These are phyloP conservation scores for Dalechampia spathulata DNA, from an alignment of 441 rosid genomes.

Conservation along the genomic window DNA sequence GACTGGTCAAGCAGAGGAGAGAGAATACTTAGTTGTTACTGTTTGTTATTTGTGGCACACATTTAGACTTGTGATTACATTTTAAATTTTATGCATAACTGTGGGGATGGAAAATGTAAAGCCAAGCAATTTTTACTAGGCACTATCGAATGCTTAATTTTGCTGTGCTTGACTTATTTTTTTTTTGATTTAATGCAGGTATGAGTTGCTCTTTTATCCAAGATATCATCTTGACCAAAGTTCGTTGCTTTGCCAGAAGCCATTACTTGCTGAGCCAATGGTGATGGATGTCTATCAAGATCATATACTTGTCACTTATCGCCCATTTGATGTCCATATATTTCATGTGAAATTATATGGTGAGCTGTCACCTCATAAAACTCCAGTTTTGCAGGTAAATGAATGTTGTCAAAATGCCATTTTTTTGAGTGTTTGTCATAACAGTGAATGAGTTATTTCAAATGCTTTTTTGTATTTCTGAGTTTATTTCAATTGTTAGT, in stretches of 20 bases:
- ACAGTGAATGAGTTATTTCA: constrained; percentile 1
- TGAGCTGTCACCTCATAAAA: constrained; percentile 72
- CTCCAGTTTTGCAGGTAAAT: constrained; percentile 82
- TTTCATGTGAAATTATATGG: constrained; percentile 70
- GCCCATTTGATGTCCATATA: constrained; percentile 85
- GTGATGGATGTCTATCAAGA: constrained; percentile 96
- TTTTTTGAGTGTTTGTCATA: background rate
- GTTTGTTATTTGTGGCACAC: background rate
- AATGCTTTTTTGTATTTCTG: constrained; percentile 3
- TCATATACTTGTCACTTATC: constrained; percentile 80
- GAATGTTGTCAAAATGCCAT: constrained; percentile 12
- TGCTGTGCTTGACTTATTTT: too few relatives aligned
- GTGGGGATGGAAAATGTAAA: background rate
- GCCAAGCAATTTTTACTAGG: background rate
- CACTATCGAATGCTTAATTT: background rate
- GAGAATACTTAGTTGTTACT: background rate
- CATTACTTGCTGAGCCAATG: constrained; percentile 84
- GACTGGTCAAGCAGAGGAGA: background rate
- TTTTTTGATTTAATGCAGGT: constrained; percentile 59
- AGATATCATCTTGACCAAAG: constrained; percentile 96
- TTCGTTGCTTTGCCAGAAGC: constrained; percentile 80
- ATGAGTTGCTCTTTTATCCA: constrained; percentile 94
- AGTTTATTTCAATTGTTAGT: constrained; percentile 18
- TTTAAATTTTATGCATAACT: background rate
- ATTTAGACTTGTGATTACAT: background rate